Evolutionary conservation across 2,329 filamentous ascomycete genomes (phyloP), one percentile per base, ranked within the genome.

Genomic region (Chaetomiaceae sp.): DNA sequence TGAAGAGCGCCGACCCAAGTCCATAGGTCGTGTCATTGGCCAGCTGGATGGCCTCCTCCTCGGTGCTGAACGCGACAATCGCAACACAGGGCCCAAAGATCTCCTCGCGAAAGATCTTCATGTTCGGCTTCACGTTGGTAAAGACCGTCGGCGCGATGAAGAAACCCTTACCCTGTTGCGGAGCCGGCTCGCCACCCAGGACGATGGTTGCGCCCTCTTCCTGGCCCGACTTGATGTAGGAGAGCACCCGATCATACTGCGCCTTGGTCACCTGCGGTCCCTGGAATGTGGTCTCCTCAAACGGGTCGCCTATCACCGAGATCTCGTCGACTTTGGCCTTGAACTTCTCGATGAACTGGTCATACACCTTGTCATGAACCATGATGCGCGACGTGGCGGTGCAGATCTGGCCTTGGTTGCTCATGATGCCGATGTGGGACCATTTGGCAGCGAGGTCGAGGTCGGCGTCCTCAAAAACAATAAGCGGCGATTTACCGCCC

Each of bases 191-290:
- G 29, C 85, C 85, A 30, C 85, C 85, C 6, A 78, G 70, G 16
- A 75, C 73, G 8, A 88, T 71, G 0, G 74, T 84, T 0, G 84
- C 82, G 21, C 85, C 85, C 65, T 86, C 83, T 5, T 76, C 75
- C 66, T 84, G 84, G n/a, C 84, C 85, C 29, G 74, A 64, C 59
- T 86, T 75, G 55, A 90, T 82, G 68, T 85, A 90, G 6, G 75
- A 75, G 21, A 89, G 74, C 3, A 90, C 79, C 11, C 80, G 73
- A 51, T 88, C 84, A 64, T 83, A 86, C 66, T 88, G 85, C 11
- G 75, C 69, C 66, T 82, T 84, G 13, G 82, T 84, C 52, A 87
- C 81, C 67, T 87, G 84, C 0, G 85, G 85, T 0, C 85, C 85
- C 67, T 87, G 85, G 73, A 82, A 86, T 1, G 84, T 87, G 23